Conservation (phyloP, 2,329 filamentous ascomycete genomes). For the Cladophialophora immunda region DNA sequence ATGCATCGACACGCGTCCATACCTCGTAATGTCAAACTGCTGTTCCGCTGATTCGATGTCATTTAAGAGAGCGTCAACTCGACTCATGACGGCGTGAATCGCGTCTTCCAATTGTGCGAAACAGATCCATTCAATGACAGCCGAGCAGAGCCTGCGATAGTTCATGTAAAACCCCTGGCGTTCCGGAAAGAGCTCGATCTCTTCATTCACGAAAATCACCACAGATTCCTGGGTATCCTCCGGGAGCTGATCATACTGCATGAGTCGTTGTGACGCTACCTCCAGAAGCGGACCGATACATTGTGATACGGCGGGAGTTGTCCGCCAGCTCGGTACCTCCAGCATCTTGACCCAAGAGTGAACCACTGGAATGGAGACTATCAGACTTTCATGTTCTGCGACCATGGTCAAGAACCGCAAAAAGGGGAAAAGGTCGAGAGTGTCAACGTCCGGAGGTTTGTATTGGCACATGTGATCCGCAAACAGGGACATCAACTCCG, state of each 20-base stretch:
- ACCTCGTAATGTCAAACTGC: slow-evolving; percentile 49
- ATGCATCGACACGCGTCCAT: slow-evolving; percentile 55
- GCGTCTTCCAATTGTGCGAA: slow-evolving; percentile 83
- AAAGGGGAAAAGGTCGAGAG: slow-evolving; percentile 75
- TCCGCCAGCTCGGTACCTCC: slow-evolving; percentile 73
- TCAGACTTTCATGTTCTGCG: slow-evolving; percentile 83
- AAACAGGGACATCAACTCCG: slow-evolving; percentile 87
- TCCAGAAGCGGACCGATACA: slow-evolving; percentile 81
- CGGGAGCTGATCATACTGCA: slow-evolving; percentile 87
- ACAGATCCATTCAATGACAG: slow-evolving; percentile 87
- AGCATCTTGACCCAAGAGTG: slow-evolving; percentile 89
- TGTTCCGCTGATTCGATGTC: slow-evolving; percentile 50
- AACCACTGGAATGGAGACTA: slow-evolving; percentile 91
- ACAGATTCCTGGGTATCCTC: slow-evolving; percentile 83
- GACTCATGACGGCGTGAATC: slow-evolving; percentile 82
- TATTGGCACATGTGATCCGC: slow-evolving; percentile 85
- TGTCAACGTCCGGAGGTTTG: slow-evolving; percentile 70
- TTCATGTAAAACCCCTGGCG: slow-evolving; percentile 95
- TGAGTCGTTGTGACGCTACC: slow-evolving; percentile 80
- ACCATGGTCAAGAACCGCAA: slow-evolving; percentile 81
- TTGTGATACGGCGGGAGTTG: slow-evolving; percentile 66
- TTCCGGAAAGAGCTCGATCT: slow-evolving; percentile 94
- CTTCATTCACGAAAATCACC: slow-evolving; percentile 83
- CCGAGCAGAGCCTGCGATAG: slow-evolving; percentile 88
- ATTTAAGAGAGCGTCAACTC: slow-evolving; percentile 76